Base-by-base conservation (phyloP, 495 filamentous ascomycete species). In the Penicillium pancosmium region DNA sequence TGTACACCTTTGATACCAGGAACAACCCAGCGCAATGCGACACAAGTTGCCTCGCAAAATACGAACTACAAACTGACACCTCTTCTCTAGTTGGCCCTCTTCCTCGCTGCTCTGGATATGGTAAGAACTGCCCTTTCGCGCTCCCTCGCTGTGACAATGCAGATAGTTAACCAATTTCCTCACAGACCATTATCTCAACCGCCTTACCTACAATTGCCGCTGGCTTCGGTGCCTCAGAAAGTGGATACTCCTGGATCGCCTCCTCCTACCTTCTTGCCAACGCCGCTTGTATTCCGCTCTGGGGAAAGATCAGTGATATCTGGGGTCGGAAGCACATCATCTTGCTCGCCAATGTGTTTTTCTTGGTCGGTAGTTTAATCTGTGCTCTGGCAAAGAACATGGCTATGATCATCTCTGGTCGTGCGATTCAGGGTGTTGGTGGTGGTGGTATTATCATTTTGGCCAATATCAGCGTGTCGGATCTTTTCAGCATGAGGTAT, bases 241-340 rank as follows among this genome's bases (percentile, higher is more conserved):
- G 84, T 52, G 87, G 86, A 7, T 92, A 90, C 66, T 89, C 87
- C 47, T 92, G 89, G 89, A 89, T 92, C 64, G 88, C 87, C 2
- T 85, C 83, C 18, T 85, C 86, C 10, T 91, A 88, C 64, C 77
- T 88, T 18, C 81, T 94, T 8, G 87, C 86, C 16, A 87, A 84
- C 68, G 80, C 87, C 2, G 84, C 90, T 4, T 83, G 83, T 27
- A 85, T 86, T 21, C 89, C 90, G 0, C 77, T 86, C 54, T 93
- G 91, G 90, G 91, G 89, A n/a, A 92, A 92, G 68, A 72, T 93
- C 38, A 87, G 83, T 62, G 92, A 96, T 66, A 93, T 96, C 56
- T 95, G 86, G 81, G 92, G 92, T 1, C 83, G 92, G 23, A 97
- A 95, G 66, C 85, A 83, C 3, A 87, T 94, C 51, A 77, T 96